Percentiles rank a stretch among this genome's conserved stretches.
Conservation (phyloP, 495 filamentous ascomycete species). For the Endocarpon pusillum region DNA sequence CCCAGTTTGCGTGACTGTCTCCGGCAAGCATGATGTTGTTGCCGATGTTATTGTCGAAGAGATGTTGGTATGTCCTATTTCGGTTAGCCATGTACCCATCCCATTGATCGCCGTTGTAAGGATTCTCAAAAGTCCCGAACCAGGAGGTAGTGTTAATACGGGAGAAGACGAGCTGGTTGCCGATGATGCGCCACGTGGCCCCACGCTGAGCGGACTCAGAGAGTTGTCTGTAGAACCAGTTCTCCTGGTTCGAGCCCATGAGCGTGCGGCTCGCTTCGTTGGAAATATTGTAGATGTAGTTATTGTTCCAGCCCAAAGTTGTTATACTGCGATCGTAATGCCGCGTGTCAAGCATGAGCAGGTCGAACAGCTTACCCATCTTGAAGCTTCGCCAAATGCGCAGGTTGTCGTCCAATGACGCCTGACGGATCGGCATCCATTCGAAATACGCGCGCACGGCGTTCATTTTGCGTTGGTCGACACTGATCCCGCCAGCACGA, state of each 20-base stretch:
- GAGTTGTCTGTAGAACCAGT: conserved; percentile 49
- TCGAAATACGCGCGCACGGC: conserved; percentile 57
- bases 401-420: conserved; percentile 53
- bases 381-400: conserved; percentile 52
- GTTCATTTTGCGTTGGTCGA: conserved; percentile 52
- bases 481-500: conserved; percentile 36
- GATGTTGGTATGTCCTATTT: conserved; percentile 40
- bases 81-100: conserved; percentile 42
- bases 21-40: conserved; percentile 54
- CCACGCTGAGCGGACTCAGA: conserved; percentile 30
- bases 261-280: conserved; percentile 39
- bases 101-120: conserved; percentile 4
- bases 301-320: conserved; percentile 32
- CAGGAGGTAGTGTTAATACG: conserved; percentile 4
- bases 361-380: conserved; percentile 44
- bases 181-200: conserved; percentile 45
- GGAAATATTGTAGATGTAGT: conserved; percentile 36
- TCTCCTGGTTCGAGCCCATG: conserved; percentile 49
- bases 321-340: conserved; percentile 43
- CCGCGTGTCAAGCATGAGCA: conserved; percentile 53
- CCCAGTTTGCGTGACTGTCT: conserved; percentile 43
- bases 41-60: conserved; percentile 42
- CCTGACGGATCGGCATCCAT: conserved; percentile 37
- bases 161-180: conserved; percentile 45
- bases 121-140: conserved; percentile 6